These are phyloP conservation scores for Cnidoscolus chayamansa DNA, from an alignment of 441 rosid genomes.

Conservation along the genomic window DNA sequence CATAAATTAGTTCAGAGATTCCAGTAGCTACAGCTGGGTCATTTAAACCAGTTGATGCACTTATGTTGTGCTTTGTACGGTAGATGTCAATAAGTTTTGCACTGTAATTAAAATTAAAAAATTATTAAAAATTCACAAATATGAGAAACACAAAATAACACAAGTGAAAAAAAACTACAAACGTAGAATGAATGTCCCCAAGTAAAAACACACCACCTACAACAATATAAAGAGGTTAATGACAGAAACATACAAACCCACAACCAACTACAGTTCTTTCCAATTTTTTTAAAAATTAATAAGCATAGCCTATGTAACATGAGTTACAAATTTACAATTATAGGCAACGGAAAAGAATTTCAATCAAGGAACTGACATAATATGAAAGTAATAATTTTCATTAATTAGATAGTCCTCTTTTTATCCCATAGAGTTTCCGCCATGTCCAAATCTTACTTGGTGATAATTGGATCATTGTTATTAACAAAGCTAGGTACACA, in stretches of 20 bases:
- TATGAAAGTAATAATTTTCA: too few relatives aligned
- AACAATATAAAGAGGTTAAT: background rate
- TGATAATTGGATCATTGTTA: too few relatives aligned
- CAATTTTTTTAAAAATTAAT: background rate
- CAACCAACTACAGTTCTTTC: background rate
- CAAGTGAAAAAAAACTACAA: constrained; percentile 1
- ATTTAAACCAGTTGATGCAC: constrained; percentile 73
- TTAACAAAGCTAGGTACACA: too few relatives aligned
- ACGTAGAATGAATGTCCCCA: constrained; percentile 7
- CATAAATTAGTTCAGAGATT: constrained; percentile 90
- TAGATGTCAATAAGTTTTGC: constrained; percentile 87
- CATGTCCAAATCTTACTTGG: too few relatives aligned
- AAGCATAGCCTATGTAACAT: background rate
- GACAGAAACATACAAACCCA: background rate
- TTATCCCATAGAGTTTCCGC: too few relatives aligned
- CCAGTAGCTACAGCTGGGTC: constrained; percentile 98
- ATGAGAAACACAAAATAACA: constrained; percentile 6
- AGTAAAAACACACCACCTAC: background rate
- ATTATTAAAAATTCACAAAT: background rate
- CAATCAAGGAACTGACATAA: too few relatives aligned
- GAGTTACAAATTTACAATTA: background rate
- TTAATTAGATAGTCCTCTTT: too few relatives aligned
- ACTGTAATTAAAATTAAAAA: constrained; percentile 38
- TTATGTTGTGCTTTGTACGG: constrained; percentile 90
- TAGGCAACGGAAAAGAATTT: background rate